A percentile compares a stretch with the other conserved stretches of the same genome.
phyloP scores from a whole-genome alignment of 2,329 filamentous ascomycete genomes.

The Aureobasidium zeae region DNA sequence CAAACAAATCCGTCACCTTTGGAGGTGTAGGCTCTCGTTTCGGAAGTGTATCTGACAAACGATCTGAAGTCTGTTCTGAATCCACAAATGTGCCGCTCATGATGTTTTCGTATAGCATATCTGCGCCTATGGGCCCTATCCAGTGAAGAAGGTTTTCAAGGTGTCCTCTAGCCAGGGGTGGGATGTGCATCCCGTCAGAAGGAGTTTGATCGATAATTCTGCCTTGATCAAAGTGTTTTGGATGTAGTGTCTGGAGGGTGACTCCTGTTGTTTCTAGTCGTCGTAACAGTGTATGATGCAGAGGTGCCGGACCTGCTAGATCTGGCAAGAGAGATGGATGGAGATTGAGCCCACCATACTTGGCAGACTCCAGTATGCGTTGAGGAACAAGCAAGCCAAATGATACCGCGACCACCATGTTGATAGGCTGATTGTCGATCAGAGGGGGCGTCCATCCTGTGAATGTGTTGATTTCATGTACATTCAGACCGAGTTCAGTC shows the following conservation, averaged over 20 bases:
- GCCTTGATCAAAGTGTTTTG: slow-evolving; percentile 68
- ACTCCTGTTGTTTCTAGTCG: slow-evolving; percentile 57
- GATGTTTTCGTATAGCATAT: slow-evolving; percentile 61
- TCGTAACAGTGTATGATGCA: slow-evolving; percentile 72
- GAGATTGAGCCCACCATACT: slow-evolving; percentile 84
- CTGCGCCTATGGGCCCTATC: slow-evolving; percentile 56
- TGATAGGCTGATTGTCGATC: slow-evolving; percentile 41
- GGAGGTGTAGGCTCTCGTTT: slow-evolving; percentile 24
- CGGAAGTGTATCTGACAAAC: slow-evolving; percentile 51
- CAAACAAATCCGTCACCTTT: slow-evolving; percentile 20
- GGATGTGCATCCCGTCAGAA: slow-evolving; percentile 45
- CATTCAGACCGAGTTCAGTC: slow-evolving; percentile 48
- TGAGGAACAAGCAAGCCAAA: slow-evolving; percentile 86
- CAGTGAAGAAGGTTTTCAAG: slow-evolving; percentile 43
- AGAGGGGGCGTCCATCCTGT: slow-evolving; percentile 64
- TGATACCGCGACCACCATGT: slow-evolving; percentile 84
- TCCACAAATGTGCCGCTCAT: slow-evolving; percentile 49
- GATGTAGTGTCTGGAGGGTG: slow-evolving; percentile 78
- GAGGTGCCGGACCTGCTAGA: slow-evolving; percentile 74
- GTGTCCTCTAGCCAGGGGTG: slow-evolving; percentile 34
- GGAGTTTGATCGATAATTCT: slow-evolving; percentile 58
- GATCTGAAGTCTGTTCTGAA: too few relatives aligned
- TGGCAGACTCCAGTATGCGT: slow-evolving; percentile 58
- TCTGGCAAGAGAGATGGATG: slow-evolving; percentile 87
- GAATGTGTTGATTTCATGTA: slow-evolving; percentile 75